Base-by-base conservation (phyloP, 1,284 basidiomycete genomes). In the Fomitopsis betulina region DNA sequence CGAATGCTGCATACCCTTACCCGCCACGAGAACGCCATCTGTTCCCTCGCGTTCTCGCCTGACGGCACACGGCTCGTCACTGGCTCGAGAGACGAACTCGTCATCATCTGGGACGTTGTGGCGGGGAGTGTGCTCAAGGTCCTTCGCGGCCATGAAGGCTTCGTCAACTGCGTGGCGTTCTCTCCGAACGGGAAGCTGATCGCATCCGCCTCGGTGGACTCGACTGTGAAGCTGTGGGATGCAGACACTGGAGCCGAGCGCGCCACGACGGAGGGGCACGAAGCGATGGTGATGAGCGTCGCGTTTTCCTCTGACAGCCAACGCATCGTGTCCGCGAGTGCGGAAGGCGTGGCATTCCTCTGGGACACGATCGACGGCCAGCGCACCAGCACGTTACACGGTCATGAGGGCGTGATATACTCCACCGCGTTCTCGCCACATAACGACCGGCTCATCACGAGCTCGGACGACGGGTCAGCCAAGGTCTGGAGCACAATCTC, bases 131-230 rank as follows among this genome's bases (percentile, higher is more conserved):
- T 19, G 13, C 53, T 58, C 19, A 50, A 37, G 32, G 56, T 38
- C 30, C 42, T 69, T 21, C 38, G 52, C 23, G 63, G 60, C n/a
- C 64, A 67, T 39, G 50, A 54, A 5, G 58, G 56, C 12, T 30
- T 58, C 17, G 58, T 69, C 19, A 61, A 58, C 42, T 38, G 54
- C 27, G 58, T 66, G 39, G 63, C 57, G 10, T 69, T 58, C 59
- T 67, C 70, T 6, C 58, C 66, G 9, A 66, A 68, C 53, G 66
- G 65, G 21, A 58, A 43, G 23, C 39, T 42, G n/a, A 42, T 70
- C 32, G 69, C 62, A 5, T 65, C 70, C 10, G 67, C 59, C n/a
- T 68, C 66, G 4, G 58, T 61, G 32, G 68, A 70, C 57, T 59
- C 54, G 38, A 66, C 62, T 8, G 59, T 67, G 19, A 51, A 60